Conservation (phyloP, 1,139 yeast genomes). For the Candida tropicalis region DNA sequence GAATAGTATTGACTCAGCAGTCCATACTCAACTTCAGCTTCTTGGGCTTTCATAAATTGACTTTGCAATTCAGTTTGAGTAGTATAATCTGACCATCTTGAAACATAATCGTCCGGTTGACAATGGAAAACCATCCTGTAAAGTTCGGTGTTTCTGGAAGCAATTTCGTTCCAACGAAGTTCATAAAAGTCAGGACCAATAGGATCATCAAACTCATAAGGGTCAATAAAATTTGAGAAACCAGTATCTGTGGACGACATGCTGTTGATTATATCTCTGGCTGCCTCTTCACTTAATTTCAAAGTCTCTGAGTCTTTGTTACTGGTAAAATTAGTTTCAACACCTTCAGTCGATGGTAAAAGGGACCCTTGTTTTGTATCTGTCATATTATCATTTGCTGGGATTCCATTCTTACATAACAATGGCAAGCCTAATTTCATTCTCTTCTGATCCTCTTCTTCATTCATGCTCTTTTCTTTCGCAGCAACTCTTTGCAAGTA, state of each 20-base stretch:
- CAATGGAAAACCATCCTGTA: conserved; percentile 87
- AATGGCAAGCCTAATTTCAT: conserved; percentile 35
- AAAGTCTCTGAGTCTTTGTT: conserved; percentile 45
- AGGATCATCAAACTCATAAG: conserved; percentile 88
- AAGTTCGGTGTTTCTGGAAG: conserved; percentile 78
- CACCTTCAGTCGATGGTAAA: conserved; percentile 10
- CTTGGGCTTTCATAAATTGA: conserved; percentile 59
- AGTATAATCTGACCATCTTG: conserved; percentile 88
- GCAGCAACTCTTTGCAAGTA: conserved; percentile 67
- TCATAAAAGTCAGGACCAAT: conserved; percentile 75
- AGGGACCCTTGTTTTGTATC: neutral
- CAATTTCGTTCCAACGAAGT: conserved; percentile 86
- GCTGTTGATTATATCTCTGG: conserved; percentile 44
- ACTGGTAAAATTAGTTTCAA: conserved; percentile 9
- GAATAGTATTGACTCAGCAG: conserved; percentile 17
- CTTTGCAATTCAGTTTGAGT: conserved; percentile 58
- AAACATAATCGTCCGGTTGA: conserved; percentile 91
- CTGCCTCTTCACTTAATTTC: conserved; percentile 47
- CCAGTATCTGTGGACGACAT: conserved; percentile 35
- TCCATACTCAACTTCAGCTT: conserved; percentile 35
- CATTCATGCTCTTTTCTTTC: conserved; percentile 36
- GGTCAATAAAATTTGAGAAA: conserved; percentile 67
- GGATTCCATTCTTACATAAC: neutral
- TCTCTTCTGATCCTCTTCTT: conserved; percentile 37
- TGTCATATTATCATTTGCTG: conserved; percentile 4